Evolutionary conservation across 257 asterid genomes (phyloP).

Genomic region (Primulina tabacum): DNA sequence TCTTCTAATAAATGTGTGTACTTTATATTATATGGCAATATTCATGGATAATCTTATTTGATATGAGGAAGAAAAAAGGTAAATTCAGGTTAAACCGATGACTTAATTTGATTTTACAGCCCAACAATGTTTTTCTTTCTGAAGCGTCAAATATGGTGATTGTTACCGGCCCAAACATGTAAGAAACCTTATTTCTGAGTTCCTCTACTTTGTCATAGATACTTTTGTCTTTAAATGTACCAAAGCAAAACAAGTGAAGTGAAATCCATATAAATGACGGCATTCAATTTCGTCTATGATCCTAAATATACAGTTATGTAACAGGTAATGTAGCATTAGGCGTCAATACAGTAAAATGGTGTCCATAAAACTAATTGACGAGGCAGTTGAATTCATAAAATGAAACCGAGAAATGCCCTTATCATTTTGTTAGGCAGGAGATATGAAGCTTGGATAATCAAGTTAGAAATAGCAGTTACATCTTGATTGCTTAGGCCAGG

Average conservation of each 20-base stretch:
- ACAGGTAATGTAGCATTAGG: constrained; percentile 10
- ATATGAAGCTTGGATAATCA: neutral
- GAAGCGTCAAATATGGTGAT: constrained; percentile 93
- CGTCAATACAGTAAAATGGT: constrained; percentile 4
- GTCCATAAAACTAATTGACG: neutral
- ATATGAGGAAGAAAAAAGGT: constrained; percentile 2
- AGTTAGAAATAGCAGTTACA: constrained; percentile 10
- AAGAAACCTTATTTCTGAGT: constrained; percentile 35
- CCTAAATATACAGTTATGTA: constrained; percentile 8
- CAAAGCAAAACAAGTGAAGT: constrained; percentile 8
- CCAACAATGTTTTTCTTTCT: constrained; percentile 87
- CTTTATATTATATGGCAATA: constrained; percentile 15
- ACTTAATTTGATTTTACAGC: constrained; percentile 54
- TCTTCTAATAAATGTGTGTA: constrained; percentile 17
- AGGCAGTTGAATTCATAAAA: neutral
- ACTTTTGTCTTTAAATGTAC: constrained; percentile 19
- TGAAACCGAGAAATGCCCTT: neutral
- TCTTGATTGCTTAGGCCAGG: too few species aligned
- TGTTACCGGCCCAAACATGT: constrained; percentile 98
- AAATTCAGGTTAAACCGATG: constrained; percentile 23
- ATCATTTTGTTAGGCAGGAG: neutral
- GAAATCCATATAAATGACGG: constrained; percentile 12
- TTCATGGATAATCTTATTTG: constrained; percentile 17
- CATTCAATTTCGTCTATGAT: constrained; percentile 10
- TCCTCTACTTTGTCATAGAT: constrained; percentile 7